Evolutionary conservation across 495 filamentous ascomycete genomes (phyloP).

Genomic region (Amorphotheca resinae): DNA sequence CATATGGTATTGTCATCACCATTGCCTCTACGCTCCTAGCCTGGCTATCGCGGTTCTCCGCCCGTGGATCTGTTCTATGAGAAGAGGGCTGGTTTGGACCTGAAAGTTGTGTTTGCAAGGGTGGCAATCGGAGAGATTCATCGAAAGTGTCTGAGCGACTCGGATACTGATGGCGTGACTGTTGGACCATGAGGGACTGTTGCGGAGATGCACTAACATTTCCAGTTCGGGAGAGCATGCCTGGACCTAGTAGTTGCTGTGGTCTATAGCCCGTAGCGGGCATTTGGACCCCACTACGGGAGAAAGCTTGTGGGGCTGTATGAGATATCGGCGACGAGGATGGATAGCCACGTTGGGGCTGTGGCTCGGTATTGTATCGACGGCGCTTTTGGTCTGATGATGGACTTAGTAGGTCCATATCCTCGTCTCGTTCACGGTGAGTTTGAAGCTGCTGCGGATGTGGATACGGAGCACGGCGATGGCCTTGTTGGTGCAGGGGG

Average conservation of each 20-base stretch:
- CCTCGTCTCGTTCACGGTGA: constrained; percentile 26
- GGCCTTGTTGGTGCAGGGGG: constrained; percentile 15
- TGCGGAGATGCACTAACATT: constrained; percentile 22
- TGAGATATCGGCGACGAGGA: constrained; percentile 12
- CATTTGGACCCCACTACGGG: constrained; percentile 9
- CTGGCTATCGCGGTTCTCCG: constrained; percentile 16
- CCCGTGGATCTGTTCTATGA: constrained; percentile 1
- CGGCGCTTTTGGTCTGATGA: constrained; percentile 47
- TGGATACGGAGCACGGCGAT: constrained; percentile 20
- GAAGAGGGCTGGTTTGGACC: constrained; percentile 14
- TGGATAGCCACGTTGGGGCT: constrained; percentile 16
- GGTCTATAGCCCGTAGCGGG: constrained; percentile 17
- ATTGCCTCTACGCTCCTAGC: constrained; percentile 48
- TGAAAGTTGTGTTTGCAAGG: constrained; percentile 17
- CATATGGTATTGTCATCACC: constrained; percentile 58
- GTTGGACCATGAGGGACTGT: constrained; percentile 24
- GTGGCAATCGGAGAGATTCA: constrained; percentile 20
- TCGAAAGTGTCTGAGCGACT: constrained; percentile 27
- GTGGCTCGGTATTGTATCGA: constrained; percentile 30
- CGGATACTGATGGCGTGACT: constrained; percentile 22
- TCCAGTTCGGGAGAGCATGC: constrained; percentile 21
- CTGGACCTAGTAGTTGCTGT: constrained; percentile 21
- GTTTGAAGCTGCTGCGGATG: constrained; percentile 21
- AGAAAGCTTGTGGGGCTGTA: constrained; percentile 7
- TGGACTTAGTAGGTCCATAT: constrained; percentile 30